Conservation (phyloP, 73 alveolate species). For the Uronychia setigera region DNA sequence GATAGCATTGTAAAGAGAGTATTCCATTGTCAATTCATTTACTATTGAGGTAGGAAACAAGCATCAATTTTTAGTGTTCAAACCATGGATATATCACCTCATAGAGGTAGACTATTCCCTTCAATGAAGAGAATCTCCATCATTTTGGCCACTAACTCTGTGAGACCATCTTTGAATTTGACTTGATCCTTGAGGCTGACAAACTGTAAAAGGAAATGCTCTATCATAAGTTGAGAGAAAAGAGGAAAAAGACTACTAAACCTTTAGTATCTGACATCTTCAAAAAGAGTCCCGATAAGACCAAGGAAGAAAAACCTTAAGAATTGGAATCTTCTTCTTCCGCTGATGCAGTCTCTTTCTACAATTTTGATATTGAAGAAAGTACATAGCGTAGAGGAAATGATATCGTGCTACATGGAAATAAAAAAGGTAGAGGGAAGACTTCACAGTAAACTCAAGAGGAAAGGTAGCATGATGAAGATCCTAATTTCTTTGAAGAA, state of each 20-base stretch:
- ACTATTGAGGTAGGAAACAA: conserved; percentile 34
- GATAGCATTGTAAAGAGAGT: conserved; percentile 23
- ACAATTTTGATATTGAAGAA: not conserved
- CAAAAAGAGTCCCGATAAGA: not conserved
- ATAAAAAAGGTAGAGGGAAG: conserved; percentile 3
- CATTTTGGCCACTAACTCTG: conserved; percentile 55
- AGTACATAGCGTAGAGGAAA: conserved; percentile 5
- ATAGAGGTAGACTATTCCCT: conserved; percentile 37
- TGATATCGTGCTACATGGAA: not conserved
- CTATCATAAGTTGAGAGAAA: conserved; percentile 21
- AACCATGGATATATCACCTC: conserved; percentile 38
- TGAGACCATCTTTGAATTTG: conserved; percentile 46
- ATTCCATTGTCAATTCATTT: conserved; percentile 21
- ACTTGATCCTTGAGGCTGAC: conserved; percentile 43
- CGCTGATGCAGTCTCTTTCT: not conserved
- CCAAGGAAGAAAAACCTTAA: not conserved
- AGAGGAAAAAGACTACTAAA: conserved; percentile 28
- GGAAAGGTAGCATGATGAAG: conserved; percentile 3
- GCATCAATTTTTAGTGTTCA: conserved; percentile 16
- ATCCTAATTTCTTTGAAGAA: not conserved
- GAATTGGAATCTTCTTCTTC: not conserved
- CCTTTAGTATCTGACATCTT: conserved; percentile 1
- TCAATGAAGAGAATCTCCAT: conserved; percentile 43
- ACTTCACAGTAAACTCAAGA: conserved; percentile 23
- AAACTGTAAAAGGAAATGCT: conserved; percentile 30